Evolutionary conservation across 768 basidiomycete genomes (phyloP).

Genomic region (Kwoniella mangroviensis): DNA sequence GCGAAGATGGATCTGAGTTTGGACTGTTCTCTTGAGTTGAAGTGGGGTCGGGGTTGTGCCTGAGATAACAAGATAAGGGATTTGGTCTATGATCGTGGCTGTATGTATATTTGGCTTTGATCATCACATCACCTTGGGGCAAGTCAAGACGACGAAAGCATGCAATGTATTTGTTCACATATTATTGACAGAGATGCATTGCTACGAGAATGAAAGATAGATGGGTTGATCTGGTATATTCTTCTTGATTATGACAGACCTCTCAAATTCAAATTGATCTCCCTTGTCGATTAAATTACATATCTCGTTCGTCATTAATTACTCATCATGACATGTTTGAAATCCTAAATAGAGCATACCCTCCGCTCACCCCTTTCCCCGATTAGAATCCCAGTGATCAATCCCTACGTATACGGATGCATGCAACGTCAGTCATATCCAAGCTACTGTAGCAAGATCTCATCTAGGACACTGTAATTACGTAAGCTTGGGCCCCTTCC

Average conservation of each 20-base stretch:
- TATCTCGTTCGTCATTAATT: background rate
- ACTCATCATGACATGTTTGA: background rate
- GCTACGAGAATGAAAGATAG: too few relatives aligned
- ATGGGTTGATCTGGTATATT: too few relatives aligned
- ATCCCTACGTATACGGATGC: constrained; percentile 8
- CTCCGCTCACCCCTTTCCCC: constrained; percentile 12
- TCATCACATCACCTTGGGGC: background rate
- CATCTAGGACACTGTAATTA: too few relatives aligned
- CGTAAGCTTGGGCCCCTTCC: too few relatives aligned
- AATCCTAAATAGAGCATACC: constrained; percentile 23
- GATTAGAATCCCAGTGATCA: constrained; percentile 28
- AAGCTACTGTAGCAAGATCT: too few relatives aligned
- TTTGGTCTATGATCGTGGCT: background rate
- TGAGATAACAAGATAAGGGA: constrained; percentile 1
- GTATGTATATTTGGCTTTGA: background rate
- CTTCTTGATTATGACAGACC: too few relatives aligned
- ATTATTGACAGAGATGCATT: background rate
- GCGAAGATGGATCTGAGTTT: background rate
- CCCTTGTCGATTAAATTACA: too few relatives aligned
- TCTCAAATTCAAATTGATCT: too few relatives aligned
- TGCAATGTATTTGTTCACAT: background rate
- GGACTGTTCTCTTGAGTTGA: background rate
- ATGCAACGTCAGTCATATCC: too few relatives aligned
- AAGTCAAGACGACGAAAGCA: background rate
- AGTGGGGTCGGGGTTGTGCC: background rate